These are phyloP conservation scores for Ajuga reptans DNA, from an alignment of 305 asterid species.

Conservation along the genomic window DNA sequence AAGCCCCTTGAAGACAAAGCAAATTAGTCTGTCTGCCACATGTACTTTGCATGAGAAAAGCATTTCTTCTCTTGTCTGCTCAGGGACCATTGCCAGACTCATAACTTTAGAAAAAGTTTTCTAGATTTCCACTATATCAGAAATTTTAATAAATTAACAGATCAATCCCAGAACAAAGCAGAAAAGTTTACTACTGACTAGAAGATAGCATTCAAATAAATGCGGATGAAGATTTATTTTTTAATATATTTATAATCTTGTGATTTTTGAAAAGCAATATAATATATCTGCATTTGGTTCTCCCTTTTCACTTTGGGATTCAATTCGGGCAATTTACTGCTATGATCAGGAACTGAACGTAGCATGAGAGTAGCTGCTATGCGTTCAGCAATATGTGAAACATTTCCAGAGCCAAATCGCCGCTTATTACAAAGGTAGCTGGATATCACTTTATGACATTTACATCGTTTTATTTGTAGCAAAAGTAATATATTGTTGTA, in stretches of 20 bases:
- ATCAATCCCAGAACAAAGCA: background rate
- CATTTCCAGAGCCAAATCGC: conserved; percentile 99
- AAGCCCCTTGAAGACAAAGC: background rate
- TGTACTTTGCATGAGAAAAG: background rate
- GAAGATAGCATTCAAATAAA: background rate
- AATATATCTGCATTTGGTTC: conserved; percentile 8
- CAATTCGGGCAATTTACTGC: conserved; percentile 17
- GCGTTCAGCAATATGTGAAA: conserved; percentile 94
- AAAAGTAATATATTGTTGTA: background rate
- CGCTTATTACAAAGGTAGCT: conserved; percentile 79
- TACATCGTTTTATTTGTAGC: conserved; percentile 14
- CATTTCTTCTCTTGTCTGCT: conserved; percentile 4
- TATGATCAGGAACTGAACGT: conserved; percentile 72
- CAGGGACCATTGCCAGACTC: background rate
- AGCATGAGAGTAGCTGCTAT: conserved; percentile 64
- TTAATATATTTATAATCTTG: background rate
- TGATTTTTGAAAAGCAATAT: background rate
- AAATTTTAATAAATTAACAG: background rate
- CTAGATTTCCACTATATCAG: background rate
- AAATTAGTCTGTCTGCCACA: background rate
- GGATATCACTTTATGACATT: background rate
- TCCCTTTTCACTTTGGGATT: conserved; percentile 13
- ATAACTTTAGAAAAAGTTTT: background rate
- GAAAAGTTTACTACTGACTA: background rate
- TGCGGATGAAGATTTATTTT: too few relatives aligned